Conservation (phyloP, 208 protist species). For the Crithidia bombi region DNA sequence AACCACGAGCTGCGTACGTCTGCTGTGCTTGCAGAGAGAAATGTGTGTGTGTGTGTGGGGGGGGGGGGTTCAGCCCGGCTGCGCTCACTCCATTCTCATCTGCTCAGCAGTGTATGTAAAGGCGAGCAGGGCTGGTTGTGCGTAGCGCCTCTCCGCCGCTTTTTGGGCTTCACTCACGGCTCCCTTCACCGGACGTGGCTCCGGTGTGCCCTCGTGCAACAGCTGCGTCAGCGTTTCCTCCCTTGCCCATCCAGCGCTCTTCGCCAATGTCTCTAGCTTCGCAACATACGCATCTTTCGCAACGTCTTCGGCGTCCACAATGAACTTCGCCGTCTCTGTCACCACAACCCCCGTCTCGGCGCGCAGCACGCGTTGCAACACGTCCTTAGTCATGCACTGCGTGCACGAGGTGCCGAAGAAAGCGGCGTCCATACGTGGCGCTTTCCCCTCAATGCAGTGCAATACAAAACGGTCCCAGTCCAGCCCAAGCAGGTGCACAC, state of each 20-base stretch:
- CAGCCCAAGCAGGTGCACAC: conserved; percentile 82
- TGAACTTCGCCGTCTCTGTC: conserved; percentile 92
- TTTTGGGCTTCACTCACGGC: conserved; percentile 51
- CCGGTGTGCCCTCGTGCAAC: conserved; percentile 65
- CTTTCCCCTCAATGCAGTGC: conserved; percentile 40
- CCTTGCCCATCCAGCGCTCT: conserved; percentile 47
- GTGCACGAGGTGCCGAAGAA: conserved; percentile 86
- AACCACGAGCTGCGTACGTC: too few relatives aligned
- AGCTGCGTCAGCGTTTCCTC: conserved; percentile 40
- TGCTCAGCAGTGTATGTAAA: conserved; percentile 17
- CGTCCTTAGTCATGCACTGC: conserved; percentile 59
- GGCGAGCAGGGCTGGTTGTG: conserved; percentile 69
- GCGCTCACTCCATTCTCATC: neutral
- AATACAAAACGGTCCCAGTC: conserved; percentile 75
- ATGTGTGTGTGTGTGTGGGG: too few relatives aligned
- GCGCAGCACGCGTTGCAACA: conserved; percentile 56
- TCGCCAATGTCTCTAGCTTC: conserved; percentile 64
- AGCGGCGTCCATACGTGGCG: conserved; percentile 63
- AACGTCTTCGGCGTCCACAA: conserved; percentile 80
- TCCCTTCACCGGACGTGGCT: conserved; percentile 37
- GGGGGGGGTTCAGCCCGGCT: too few relatives aligned
- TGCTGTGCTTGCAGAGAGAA: too few relatives aligned
- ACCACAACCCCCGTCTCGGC: conserved; percentile 61
- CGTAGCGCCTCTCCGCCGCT: conserved; percentile 54
- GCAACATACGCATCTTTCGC: conserved; percentile 73